Percentiles rank a stretch among this genome's conserved stretches.
phyloP scores from a whole-genome alignment of 176 grass and related monocot genomes.

The Aegilops tauschii region DNA sequence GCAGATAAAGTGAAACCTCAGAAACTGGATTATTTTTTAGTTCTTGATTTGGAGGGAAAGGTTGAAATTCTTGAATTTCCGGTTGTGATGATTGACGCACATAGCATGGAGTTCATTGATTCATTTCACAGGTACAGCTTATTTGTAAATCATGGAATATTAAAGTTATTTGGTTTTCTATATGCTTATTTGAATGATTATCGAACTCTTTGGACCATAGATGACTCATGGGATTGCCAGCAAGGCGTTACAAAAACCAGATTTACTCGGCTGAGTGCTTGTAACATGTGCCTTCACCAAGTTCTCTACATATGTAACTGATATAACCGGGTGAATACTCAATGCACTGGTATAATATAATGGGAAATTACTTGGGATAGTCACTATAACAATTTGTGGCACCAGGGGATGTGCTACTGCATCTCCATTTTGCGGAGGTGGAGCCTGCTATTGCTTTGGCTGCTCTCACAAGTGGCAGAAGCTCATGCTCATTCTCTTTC shows the following conservation, averaged over 20 bases:
- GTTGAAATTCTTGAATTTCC: conserved; percentile 97
- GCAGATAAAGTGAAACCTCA: conserved; percentile 56
- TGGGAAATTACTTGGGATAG: neutral
- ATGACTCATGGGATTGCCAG: neutral
- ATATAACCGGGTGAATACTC: neutral
- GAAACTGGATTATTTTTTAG: conserved; percentile 79
- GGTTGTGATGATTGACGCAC: conserved; percentile 81
- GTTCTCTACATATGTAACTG: neutral
- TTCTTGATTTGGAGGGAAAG: conserved; percentile 93
- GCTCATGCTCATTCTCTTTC: neutral
- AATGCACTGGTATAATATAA: neutral
- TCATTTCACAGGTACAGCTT: conserved; percentile 83
- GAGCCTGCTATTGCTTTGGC: neutral
- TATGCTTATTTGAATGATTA: conserved; percentile 3
- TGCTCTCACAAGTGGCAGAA: neutral
- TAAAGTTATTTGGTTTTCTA: neutral
- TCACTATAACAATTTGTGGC: neutral
- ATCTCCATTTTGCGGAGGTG: neutral
- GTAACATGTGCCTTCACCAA: neutral
- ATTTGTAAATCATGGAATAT: conserved; percentile 22
- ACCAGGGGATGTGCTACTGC: neutral
- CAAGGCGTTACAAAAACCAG: neutral
- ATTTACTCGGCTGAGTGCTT: neutral
- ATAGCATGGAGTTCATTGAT: conserved; percentile 69
- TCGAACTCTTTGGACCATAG: neutral